phyloP scores from a whole-genome alignment of 305 asterid genomes.

The Solanum hybrid region DNA sequence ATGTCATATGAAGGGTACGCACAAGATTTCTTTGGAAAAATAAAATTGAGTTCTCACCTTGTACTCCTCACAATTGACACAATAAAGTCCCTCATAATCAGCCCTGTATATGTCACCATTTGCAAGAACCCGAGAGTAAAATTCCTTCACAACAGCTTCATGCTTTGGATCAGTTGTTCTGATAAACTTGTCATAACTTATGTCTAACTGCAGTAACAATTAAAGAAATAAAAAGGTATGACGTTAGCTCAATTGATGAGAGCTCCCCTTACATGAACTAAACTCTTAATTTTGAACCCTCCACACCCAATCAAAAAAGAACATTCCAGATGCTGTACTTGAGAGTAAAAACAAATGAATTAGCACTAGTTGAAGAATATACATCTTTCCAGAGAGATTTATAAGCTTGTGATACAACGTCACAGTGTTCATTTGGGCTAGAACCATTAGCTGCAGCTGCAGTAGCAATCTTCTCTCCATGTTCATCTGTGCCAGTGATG shows the following conservation, averaged over 20 bases:
- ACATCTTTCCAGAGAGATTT: conserved; percentile 80
- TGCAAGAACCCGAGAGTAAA: conserved; percentile 69
- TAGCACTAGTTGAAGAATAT: conserved; percentile 3
- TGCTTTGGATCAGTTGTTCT: conserved; percentile 81
- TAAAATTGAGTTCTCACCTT: conserved; percentile 39
- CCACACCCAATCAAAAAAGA: conserved; percentile 2
- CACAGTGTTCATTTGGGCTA: conserved; percentile 69
- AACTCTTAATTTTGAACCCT: neutral
- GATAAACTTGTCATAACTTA: conserved; percentile 79
- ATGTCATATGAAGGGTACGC: neutral
- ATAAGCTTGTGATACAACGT: conserved; percentile 63
- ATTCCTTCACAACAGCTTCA: conserved; percentile 75
- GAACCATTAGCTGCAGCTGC: conserved; percentile 77
- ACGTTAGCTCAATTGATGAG: neutral
- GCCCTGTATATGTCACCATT: conserved; percentile 87
- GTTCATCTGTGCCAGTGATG: conserved; percentile 94
- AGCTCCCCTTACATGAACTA: neutral
- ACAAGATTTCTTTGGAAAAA: neutral
- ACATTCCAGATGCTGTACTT: neutral
- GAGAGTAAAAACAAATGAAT: neutral
- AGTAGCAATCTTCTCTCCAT: conserved; percentile 88
- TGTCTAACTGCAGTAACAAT: conserved; percentile 56
- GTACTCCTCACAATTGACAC: conserved; percentile 94
- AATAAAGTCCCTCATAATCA: conserved; percentile 89
- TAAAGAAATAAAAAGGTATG: neutral